phyloP scores from a whole-genome alignment of 2,329 filamentous ascomycete species.

The Phoma sp. region DNA sequence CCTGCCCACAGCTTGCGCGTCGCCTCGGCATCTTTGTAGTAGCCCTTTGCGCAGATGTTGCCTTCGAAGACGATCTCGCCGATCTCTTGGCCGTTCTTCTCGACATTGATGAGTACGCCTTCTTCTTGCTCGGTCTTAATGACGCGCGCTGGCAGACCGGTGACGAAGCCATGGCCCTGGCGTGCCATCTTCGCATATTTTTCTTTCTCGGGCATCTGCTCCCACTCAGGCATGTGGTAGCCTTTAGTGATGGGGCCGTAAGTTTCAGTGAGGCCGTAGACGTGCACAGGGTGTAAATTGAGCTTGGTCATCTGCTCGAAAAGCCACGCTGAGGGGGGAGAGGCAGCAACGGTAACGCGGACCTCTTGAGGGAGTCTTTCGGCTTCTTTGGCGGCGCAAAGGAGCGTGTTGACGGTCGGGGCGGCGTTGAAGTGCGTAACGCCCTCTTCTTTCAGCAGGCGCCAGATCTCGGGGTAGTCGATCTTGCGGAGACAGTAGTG shows the following conservation, averaged over 20 bases:
- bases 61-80: constrained; percentile 86
- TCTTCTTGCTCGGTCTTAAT: constrained; percentile 78
- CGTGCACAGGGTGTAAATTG: constrained; percentile 89
- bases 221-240: constrained; percentile 86
- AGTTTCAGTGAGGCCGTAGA: constrained; percentile 87
- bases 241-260: constrained; percentile 96
- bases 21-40: constrained; percentile 87
- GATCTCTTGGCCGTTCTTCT: constrained; percentile 73
- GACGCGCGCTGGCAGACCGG: constrained; percentile 78
- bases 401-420: constrained; percentile 92
- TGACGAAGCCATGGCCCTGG: constrained; percentile 90
- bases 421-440: constrained; percentile 97
- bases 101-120: constrained; percentile 70
- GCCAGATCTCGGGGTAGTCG: constrained; percentile 93
- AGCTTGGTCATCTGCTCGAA: constrained; percentile 91
- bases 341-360: constrained; percentile 89
- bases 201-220: constrained; percentile 72
- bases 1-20: constrained; percentile 87
- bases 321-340: constrained; percentile 84
- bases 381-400: constrained; percentile 82
- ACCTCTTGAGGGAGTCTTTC: constrained; percentile 72
- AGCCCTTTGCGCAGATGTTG: constrained; percentile 90
- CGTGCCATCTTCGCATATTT: constrained; percentile 90
- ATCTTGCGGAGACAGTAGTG: constrained; percentile 95
- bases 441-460: constrained; percentile 79